A percentile compares a stretch with the other conserved stretches of the same genome.
Conservation (phyloP, 73 alveolate species). For the Paramecium primaurelia region DNA sequence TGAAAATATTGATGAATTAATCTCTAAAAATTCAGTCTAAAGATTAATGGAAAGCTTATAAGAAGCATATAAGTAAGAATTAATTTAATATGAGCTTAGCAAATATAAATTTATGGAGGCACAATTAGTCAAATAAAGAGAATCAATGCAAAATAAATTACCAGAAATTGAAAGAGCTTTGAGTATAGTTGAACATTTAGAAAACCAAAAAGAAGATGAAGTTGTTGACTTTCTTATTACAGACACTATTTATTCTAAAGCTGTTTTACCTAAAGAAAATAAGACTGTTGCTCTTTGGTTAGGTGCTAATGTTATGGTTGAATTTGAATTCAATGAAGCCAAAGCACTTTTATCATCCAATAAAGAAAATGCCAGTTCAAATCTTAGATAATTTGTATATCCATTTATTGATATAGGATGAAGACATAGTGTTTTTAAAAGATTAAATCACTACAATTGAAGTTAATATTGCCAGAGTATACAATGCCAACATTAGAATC, state of each 20-base stretch:
- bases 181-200: conserved; percentile 75
- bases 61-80: conserved; percentile 58
- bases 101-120: conserved; percentile 95
- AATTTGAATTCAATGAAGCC: conserved; percentile 85
- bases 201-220: conserved; percentile 65
- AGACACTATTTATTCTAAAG: conserved; percentile 92
- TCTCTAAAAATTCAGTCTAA: conserved; percentile 77
- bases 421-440: conserved; percentile 82
- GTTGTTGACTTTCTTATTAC: conserved; percentile 82
- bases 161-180: conserved; percentile 94
- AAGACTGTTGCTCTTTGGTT: conserved; percentile 89
- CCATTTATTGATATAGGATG: conserved; percentile 53
- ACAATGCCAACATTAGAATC: conserved; percentile 78
- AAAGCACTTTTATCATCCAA: conserved; percentile 73
- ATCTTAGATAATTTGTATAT: conserved; percentile 67
- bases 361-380: conserved; percentile 77
- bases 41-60: conserved; percentile 61
- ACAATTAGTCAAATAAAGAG: conserved; percentile 79
- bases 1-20: conserved; percentile 88
- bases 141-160: conserved; percentile 78
- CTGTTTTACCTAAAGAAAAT: conserved; percentile 78
- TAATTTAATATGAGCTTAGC: conserved; percentile 62
- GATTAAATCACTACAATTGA: conserved; percentile 93
- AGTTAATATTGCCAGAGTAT: conserved; percentile 91
- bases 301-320: conserved; percentile 97